Evolutionary conservation across 306 rosid species (phyloP).

Genomic region (Casuarina glauca): DNA sequence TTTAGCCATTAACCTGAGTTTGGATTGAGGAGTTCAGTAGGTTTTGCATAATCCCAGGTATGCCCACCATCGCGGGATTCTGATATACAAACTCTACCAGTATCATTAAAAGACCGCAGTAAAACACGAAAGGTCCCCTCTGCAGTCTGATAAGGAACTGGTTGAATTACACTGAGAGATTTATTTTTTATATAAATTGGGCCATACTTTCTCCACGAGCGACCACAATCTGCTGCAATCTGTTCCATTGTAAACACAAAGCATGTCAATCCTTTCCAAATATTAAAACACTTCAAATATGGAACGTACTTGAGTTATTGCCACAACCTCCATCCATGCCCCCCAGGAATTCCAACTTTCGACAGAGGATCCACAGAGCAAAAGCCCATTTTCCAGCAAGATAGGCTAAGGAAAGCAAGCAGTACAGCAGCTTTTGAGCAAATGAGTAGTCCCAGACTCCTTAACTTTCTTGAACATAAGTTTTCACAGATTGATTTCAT

Average conservation of each 20-base stretch:
- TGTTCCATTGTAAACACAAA: slow-evolving; percentile 35
- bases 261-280: slow-evolving; percentile 33
- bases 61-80: slow-evolving; percentile 84
- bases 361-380: slow-evolving; percentile 95
- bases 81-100: slow-evolving; percentile 67
- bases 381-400: slow-evolving; percentile 69
- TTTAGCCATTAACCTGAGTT: slow-evolving; percentile 66
- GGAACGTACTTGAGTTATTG: slow-evolving; percentile 20
- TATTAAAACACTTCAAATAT: slow-evolving; percentile 13
- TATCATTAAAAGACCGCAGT: slow-evolving; percentile 69
- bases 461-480: slow-evolving; percentile 4
- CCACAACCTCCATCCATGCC: slow-evolving; percentile 83
- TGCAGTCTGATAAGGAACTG: slow-evolving; percentile 82
- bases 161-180: slow-evolving; percentile 87
- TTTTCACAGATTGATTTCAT: slow-evolving; percentile 20
- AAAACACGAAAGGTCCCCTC: slow-evolving; percentile 71
- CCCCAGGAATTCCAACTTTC: slow-evolving; percentile 99
- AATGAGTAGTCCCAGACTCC: slow-evolving; percentile 7
- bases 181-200: slow-evolving; percentile 72
- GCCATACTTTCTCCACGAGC: slow-evolving; percentile 82
- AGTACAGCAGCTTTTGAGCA: slow-evolving; percentile 9
- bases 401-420: slow-evolving; percentile 62
- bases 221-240: slow-evolving; percentile 67
- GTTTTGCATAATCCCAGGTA: slow-evolving; percentile 72
- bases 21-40: slow-evolving; percentile 83